phyloP scores from a whole-genome alignment of 2,329 filamentous ascomycete genomes.

The Madurella mycetomatis region DNA sequence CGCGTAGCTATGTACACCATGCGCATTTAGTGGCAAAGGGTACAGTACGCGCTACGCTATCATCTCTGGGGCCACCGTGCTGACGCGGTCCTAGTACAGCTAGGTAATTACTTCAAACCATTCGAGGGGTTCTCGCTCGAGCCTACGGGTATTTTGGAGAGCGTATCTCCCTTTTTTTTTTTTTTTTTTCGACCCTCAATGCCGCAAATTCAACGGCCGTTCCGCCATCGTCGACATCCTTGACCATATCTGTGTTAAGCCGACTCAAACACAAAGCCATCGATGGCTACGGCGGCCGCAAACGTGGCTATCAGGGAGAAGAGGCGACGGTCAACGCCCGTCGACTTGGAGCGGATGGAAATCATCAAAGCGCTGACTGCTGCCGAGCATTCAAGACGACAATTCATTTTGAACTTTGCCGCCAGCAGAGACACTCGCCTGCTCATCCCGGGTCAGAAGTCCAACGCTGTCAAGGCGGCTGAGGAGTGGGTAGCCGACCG shows the following conservation, averaged over 20 bases:
- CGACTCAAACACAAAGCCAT: background rate
- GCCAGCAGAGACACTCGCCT: slow-evolving; percentile 23
- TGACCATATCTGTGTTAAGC: slow-evolving; percentile 1
- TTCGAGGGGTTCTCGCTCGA: no score
- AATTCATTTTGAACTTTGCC: slow-evolving; percentile 27
- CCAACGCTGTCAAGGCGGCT: slow-evolving; percentile 23
- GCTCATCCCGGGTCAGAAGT: slow-evolving; percentile 25
- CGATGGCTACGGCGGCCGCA: slow-evolving; percentile 18
- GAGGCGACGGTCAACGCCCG: slow-evolving; percentile 16
- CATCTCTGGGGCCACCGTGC: background rate
- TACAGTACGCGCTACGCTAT: no score
- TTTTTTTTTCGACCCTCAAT: slow-evolving; percentile 7
- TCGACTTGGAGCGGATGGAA: slow-evolving; percentile 23
- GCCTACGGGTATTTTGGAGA: background rate
- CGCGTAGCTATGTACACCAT: no score
- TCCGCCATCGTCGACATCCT: slow-evolving; percentile 17
- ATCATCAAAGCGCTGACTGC: slow-evolving; percentile 25
- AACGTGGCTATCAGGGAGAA: slow-evolving; percentile 25
- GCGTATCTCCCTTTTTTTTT: background rate
- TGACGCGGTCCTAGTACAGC: no score
- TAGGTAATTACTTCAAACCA: no score
- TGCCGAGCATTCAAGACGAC: slow-evolving; percentile 25
- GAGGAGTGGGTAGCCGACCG: slow-evolving; percentile 23
- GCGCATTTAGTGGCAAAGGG: no score
- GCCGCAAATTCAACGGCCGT: slow-evolving; percentile 13